These are phyloP conservation scores for Pleurotus pulmonarius DNA, from an alignment of 768 basidiomycete genomes.

Conservation along the genomic window DNA sequence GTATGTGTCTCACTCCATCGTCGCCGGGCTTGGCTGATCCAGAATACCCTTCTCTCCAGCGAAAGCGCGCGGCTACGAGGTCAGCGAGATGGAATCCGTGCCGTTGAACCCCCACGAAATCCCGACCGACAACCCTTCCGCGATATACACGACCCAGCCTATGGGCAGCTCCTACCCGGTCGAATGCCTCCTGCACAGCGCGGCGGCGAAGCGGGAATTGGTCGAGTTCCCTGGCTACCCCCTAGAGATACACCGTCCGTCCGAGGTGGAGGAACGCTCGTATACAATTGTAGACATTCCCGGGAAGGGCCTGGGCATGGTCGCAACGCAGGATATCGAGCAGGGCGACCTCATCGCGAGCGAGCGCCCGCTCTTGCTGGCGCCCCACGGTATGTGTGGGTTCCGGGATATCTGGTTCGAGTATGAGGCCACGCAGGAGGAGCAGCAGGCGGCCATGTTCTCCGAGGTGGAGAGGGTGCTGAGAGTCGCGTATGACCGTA, in stretches of 20 bases:
- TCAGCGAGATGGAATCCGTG: background rate
- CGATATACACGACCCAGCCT: background rate
- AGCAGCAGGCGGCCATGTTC: no score
- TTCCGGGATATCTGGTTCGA: no score
- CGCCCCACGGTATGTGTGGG: background rate
- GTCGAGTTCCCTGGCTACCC: background rate
- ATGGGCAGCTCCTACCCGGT: background rate
- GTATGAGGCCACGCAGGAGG: no score
- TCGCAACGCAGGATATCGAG: constrained; percentile 12
- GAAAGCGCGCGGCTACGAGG: background rate
- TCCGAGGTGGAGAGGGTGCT: constrained; percentile 8
- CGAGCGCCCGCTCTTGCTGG: constrained; percentile 25
- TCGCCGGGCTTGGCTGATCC: no score
- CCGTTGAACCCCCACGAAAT: no score
- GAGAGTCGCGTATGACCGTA: constrained; percentile 14
- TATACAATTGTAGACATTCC: background rate
- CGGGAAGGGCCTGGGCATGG: constrained; percentile 1
- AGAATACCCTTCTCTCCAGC: background rate
- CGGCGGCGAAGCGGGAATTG: background rate
- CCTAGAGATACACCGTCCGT: background rate
- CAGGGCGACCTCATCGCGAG: constrained; percentile 11
- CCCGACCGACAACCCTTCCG: background rate
- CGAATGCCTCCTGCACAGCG: background rate
- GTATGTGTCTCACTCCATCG: background rate
- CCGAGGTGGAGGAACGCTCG: no score